phyloP scores from a whole-genome alignment of 352 stramenopile species.

The Phytophthora ramorum region DNA sequence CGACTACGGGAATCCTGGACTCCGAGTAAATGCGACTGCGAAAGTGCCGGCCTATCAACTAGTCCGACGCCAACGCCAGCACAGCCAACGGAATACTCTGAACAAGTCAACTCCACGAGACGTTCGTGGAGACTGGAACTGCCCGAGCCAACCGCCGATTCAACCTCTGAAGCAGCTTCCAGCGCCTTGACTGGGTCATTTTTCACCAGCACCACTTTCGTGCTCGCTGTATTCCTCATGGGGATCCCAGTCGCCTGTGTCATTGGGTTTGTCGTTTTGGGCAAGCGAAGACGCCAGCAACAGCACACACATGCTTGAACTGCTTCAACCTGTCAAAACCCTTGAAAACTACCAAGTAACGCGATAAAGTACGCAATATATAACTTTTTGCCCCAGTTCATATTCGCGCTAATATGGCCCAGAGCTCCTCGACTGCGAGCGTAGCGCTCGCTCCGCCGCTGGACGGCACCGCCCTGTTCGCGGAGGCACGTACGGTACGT shows the following conservation, averaged over 20 bases:
- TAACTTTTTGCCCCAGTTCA: background rate
- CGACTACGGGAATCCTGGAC: slow-evolving; percentile 12
- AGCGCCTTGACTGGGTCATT: slow-evolving; percentile 14
- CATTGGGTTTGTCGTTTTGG: slow-evolving; percentile 34
- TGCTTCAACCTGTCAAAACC: background rate
- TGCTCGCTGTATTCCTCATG: slow-evolving; percentile 33
- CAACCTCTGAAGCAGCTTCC: background rate
- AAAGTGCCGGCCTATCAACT: slow-evolving; percentile 1
- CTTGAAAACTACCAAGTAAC: background rate
- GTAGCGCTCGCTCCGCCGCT: slow-evolving; percentile 24
- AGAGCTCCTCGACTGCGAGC: slow-evolving; percentile 20
- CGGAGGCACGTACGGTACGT: background rate
- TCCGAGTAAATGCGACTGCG: slow-evolving; percentile 28
- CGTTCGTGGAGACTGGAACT: slow-evolving; percentile 9
- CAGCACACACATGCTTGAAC: slow-evolving; percentile 15
- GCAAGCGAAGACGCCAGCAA: slow-evolving; percentile 10
- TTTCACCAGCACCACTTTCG: slow-evolving; percentile 31
- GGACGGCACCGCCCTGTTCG: slow-evolving; percentile 7
- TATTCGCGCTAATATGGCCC: slow-evolving; percentile 14
- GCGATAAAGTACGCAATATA: background rate
- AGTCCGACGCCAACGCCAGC: slow-evolving; percentile 12
- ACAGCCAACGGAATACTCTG: slow-evolving; percentile 5
- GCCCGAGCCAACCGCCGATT: slow-evolving; percentile 1
- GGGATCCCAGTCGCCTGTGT: slow-evolving; percentile 26
- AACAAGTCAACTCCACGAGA: background rate